Conservation (phyloP, 495 filamentous ascomycete species). For the Podospora pseudocomata region DNA sequence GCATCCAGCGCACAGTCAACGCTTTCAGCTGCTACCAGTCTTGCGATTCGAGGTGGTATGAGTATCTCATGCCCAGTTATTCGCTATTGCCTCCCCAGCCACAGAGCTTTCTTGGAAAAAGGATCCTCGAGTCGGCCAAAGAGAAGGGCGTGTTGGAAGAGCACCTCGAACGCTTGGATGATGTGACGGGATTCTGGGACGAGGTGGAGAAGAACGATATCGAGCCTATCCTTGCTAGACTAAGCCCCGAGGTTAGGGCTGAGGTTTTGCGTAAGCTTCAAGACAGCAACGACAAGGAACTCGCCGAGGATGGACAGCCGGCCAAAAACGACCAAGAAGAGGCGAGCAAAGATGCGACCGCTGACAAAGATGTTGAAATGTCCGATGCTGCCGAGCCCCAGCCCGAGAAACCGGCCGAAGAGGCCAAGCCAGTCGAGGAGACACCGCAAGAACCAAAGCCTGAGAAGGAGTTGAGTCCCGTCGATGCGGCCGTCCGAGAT, state of each 20-base stretch:
- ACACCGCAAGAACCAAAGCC: conserved; percentile 13
- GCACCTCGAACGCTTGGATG: conserved; percentile 64
- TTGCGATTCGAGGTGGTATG: conserved; percentile 92
- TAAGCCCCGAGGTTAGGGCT: conserved; percentile 43
- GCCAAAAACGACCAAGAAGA: conserved; percentile 16
- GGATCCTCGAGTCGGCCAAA: conserved; percentile 67
- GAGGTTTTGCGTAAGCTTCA: conserved; percentile 42
- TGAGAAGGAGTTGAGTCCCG: conserved; percentile 38
- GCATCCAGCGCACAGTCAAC: conserved; percentile 75
- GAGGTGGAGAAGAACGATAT: conserved; percentile 71
- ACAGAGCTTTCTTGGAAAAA: conserved; percentile 74
- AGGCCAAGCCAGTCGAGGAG: conserved; percentile 5
- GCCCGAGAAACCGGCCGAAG: not conserved
- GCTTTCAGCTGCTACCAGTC: conserved; percentile 88
- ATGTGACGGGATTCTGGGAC: conserved; percentile 76
- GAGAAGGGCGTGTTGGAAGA: conserved; percentile 65
- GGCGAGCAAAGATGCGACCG: conserved; percentile 3
- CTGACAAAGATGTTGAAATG: conserved; percentile 14
- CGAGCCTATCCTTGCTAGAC: conserved; percentile 61
- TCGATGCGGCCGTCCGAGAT: conserved; percentile 63
- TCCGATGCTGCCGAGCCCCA: conserved; percentile 4
- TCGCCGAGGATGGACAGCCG: conserved; percentile 19
- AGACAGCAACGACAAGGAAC: conserved; percentile 31
- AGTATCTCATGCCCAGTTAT: conserved; percentile 91
- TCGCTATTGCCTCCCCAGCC: conserved; percentile 90